Evolutionary conservation across 306 rosid genomes (phyloP), one percentile per base, ranked within the genome.

Genomic region (Vicia faba): DNA sequence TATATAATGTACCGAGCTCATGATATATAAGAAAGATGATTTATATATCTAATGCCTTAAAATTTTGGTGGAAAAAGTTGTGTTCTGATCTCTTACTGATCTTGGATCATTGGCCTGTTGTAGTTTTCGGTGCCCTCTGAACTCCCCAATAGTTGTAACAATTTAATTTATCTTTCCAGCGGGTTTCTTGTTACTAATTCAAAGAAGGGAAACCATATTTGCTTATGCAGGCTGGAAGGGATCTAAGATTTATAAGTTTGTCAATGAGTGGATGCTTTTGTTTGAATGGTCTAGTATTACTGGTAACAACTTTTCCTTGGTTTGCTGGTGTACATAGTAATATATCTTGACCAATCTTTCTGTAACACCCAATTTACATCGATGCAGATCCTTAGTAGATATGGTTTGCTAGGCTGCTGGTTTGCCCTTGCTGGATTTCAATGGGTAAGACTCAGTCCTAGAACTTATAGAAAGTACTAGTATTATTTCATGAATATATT

Each of bases 401-500:
- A 51, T 79, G 96, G 95, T 69, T 77, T 91, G 66, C 79, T 64
- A 62, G 96, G 95, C 53, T 75, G 84, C 75, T 88, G 97, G 96
- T 77, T 71, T 45, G 80, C 84, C 41, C 82, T 88, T 7, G 90
- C 78, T 12, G 86, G 79, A 82, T 88, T 88, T 73, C 96, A 91
- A 63, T 85, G 97, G 96, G 97, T 88, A 71, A 86, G 89, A 40
- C 41, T 38, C 45, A 1, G 39, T 31, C 81, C 82, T 31, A 58
- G 57, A 39, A 29, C 49, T 63, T 64, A 45, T 61, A 71, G 33
- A 0, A 41, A 23, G 33, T 71, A 26, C 56, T 75, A 41, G 70
- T 56, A 28, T 31, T 38, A 9, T 68, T 55, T 48, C 45, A 6
- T 61, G 28, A 60, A 66, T 72, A 67, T 50, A 53, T 46, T 64